A percentile compares a stretch with the other conserved stretches of the same genome.
phyloP scores from a whole-genome alignment of 1,284 basidiomycete species.

The Trametes versicolor region DNA sequence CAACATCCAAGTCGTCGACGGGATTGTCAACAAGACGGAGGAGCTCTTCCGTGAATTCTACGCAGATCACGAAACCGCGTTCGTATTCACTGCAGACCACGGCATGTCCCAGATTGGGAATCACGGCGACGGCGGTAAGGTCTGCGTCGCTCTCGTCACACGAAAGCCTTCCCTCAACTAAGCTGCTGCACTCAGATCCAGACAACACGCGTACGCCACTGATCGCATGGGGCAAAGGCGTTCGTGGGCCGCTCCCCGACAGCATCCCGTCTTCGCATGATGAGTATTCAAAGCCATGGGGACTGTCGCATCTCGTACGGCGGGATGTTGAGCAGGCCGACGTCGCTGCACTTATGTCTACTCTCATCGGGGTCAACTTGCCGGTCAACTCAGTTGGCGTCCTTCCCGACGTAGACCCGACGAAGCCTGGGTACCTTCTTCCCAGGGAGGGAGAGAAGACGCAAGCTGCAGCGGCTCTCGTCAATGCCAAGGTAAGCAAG shows the following conservation, averaged over 20 bases:
- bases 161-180: conserved; percentile 9
- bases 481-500: conserved; percentile 69
- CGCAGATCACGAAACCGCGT: conserved; percentile 76
- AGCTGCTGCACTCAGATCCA: conserved; percentile 62
- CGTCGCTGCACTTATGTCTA: conserved; percentile 82
- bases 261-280: conserved; percentile 69
- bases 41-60: conserved; percentile 73
- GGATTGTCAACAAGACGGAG: conserved; percentile 78
- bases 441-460: conserved; percentile 48
- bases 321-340: conserved; percentile 89
- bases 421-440: conserved; percentile 62
- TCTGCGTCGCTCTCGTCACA: conserved; percentile 2
- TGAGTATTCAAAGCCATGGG: conserved; percentile 73
- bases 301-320: conserved; percentile 62
- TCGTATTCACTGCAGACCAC: conserved; percentile 90
- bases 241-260: conserved; percentile 72
- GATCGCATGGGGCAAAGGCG: conserved; percentile 85
- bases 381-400: conserved; percentile 84
- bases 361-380: conserved; percentile 76
- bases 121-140: conserved; percentile 86
- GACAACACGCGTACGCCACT: conserved; percentile 90
- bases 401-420: conserved; percentile 71
- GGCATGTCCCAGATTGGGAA: conserved; percentile 93
- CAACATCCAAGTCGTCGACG: conserved; percentile 86
- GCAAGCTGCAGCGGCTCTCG: conserved; percentile 67